Evolutionary conservation across 2,329 filamentous ascomycete species (phyloP), one percentile per base, ranked within the genome.

Genomic region (Cladosporium velox): DNA sequence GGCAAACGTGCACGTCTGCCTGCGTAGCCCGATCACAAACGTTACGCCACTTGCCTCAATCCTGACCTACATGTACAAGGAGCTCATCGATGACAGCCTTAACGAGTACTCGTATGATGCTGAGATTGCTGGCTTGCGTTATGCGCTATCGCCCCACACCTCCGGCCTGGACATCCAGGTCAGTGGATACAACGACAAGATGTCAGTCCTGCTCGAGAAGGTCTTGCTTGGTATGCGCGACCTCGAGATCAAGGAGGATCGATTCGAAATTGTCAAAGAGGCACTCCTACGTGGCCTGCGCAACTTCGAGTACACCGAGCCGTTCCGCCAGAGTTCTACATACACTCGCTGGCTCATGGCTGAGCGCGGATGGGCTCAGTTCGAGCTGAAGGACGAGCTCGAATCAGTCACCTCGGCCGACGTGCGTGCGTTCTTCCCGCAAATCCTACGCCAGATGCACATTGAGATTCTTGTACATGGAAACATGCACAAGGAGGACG

Each of bases 81-180:
- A 95, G 70, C 83, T 98, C 21, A 92, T 99, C 18, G 86, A 91
- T 64, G 95, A 99, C 79, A 91, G 91, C 1, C 80, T 99, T 30
- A 91, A 91, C 64, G 93, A 97, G 76, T 98, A 97, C 77, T 91
- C 93, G 0, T 99, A 99, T 74, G 94, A 97, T 77, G 95, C 95
- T 0, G 93, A 98, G 74, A 86, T 99, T 67, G 92, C 95, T 8
- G 95, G 95, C 0, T 79, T 99, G 54, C 87, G 91, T 67, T 98
- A 98, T 76, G 88, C 86, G 47, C 86, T 98, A n/a, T 83, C 84
- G 4, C 85, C 90, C 30, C 90, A 91, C 73, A 84, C 86, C 4
- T 86, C 88, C 35, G 93, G 93, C 0, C 77, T 98, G 34, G 89
- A 91, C 66, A 81, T 98, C 49, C 88, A 90, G 15, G 86, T 98